These are phyloP conservation scores for Cryptococcus sp. DNA, from an alignment of 1,284 basidiomycete species.

Conservation along the genomic window DNA sequence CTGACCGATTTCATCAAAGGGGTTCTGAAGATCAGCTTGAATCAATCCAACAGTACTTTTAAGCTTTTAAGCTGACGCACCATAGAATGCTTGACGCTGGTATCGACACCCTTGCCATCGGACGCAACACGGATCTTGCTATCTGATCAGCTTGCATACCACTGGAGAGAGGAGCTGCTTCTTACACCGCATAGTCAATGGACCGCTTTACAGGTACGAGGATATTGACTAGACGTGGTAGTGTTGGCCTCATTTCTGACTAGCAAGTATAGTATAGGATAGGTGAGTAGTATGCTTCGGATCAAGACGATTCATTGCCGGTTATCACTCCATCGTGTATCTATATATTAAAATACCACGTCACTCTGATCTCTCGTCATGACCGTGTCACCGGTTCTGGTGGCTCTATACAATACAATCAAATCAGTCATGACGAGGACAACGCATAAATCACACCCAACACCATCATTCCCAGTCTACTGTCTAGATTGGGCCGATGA, in stretches of 20 bases:
- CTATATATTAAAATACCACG: neutral
- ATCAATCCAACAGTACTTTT: neutral
- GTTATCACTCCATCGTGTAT: too few relatives aligned
- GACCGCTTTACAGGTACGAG: conserved; percentile 88
- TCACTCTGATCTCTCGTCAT: neutral
- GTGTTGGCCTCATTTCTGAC: conserved; percentile 64
- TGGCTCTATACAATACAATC: neutral
- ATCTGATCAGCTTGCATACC: conserved; percentile 51
- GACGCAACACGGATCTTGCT: conserved; percentile 94
- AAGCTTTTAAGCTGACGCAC: conserved; percentile 51
- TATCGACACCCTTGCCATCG: conserved; percentile 86
- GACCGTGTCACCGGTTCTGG: neutral
- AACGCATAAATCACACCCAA: conserved; percentile 67
- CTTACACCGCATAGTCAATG: conserved; percentile 47
- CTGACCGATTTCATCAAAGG: conserved; percentile 93
- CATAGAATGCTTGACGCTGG: conserved; percentile 96
- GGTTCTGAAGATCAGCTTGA: conserved; percentile 60
- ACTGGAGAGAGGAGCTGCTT: neutral
- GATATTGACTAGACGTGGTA: conserved; percentile 70
- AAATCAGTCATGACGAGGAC: conserved; percentile 64
- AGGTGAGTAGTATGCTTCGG: too few relatives aligned
- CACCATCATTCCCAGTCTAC: conserved; percentile 78
- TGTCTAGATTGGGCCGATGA: conserved; percentile 75
- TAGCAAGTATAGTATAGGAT: conserved; percentile 3
- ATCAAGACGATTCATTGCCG: too few relatives aligned